phyloP scores from a whole-genome alignment of 352 stramenopile species.

The Globisporangium paddicum region DNA sequence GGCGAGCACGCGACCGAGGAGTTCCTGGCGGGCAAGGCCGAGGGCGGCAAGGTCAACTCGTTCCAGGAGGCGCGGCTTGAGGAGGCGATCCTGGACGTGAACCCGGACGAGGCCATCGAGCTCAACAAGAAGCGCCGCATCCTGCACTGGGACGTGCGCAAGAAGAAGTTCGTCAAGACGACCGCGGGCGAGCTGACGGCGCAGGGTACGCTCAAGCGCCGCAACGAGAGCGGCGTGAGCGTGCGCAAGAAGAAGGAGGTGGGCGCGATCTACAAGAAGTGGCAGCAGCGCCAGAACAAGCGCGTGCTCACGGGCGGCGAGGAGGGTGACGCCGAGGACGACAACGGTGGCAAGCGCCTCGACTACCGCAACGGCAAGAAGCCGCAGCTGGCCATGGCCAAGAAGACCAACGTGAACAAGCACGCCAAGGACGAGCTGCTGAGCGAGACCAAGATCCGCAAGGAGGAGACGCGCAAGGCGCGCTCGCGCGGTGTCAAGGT shows the following conservation, averaged over 20 bases:
- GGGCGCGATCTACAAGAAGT: conserved; percentile 94
- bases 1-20: conserved; percentile 71
- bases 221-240: conserved; percentile 80
- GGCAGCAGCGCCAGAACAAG: conserved; percentile 90
- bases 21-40: conserved; percentile 63
- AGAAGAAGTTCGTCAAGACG: conserved; percentile 96
- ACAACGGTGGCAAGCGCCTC: conserved; percentile 33
- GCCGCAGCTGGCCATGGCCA: conserved; percentile 38
- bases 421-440: conserved; percentile 77
- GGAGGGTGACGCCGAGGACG: conserved; percentile 58
- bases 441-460: conserved; percentile 75
- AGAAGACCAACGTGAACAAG: conserved; percentile 60
- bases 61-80: conserved; percentile 89
- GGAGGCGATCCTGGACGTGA: conserved; percentile 97
- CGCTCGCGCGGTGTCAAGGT: conserved; percentile 76
- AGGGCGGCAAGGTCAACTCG: conserved; percentile 73
- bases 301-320: conserved; percentile 67
- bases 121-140: conserved; percentile 97
- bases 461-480: conserved; percentile 82
- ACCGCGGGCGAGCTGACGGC: conserved; percentile 88
- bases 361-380: conserved; percentile 83
- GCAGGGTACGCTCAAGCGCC: conserved; percentile 73
- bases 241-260: conserved; percentile 84
- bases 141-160: conserved; percentile 98
- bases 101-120: conserved; percentile 96